Conservation (phyloP, 2,329 filamentous ascomycete species). For the Fulvia fulva region DNA sequence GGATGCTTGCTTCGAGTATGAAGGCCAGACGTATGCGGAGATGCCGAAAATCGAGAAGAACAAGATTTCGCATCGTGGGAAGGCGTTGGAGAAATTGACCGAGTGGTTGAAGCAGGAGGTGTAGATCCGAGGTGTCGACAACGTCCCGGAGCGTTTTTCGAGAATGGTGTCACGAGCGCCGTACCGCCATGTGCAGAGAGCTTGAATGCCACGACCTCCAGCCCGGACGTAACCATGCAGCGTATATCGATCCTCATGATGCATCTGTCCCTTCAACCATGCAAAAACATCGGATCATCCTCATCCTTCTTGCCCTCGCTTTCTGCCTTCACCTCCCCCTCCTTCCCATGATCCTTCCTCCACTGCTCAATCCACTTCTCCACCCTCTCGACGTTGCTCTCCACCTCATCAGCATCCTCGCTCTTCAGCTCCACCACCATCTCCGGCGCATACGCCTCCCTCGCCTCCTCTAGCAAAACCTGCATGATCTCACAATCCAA, state of each 20-base stretch:
- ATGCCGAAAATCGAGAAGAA: constrained; percentile 91
- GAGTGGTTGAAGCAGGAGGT: constrained; percentile 56
- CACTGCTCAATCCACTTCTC: constrained; percentile 78
- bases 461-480: constrained; percentile 83
- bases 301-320: constrained; percentile 29
- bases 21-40: constrained; percentile 89
- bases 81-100: constrained; percentile 82
- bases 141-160: not conserved
- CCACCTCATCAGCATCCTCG: constrained; percentile 77
- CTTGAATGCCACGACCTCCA: not conserved
- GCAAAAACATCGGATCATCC: constrained; percentile 34
- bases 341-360: constrained; percentile 61
- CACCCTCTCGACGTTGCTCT: constrained; percentile 80
- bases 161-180: not conserved
- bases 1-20: constrained; percentile 94
- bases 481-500: constrained; percentile 97
- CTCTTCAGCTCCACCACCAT: constrained; percentile 87
- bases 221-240: not conserved
- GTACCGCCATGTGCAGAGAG: not conserved
- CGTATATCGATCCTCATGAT: not conserved
- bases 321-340: constrained; percentile 26
- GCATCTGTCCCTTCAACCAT: constrained; percentile 25
- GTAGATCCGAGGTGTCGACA: constrained; percentile 8
- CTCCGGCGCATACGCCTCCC: constrained; percentile 78
- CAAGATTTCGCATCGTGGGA: constrained; percentile 83